Evolutionary conservation across 306 rosid species (phyloP).

Genomic region (Dalbergia cultrata): DNA sequence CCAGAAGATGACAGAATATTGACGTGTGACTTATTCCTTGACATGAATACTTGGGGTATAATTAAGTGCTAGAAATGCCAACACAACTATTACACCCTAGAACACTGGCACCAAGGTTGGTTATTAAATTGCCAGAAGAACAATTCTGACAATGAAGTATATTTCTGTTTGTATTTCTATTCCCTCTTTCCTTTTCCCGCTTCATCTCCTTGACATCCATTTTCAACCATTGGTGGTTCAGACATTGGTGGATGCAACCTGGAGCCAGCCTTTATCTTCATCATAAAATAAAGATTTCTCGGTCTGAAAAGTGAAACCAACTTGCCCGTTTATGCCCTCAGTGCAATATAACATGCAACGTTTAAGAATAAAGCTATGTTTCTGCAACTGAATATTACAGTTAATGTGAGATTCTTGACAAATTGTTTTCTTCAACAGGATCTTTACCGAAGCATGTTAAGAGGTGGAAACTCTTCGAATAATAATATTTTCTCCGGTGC

Average conservation of each 20-base stretch:
- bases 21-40: constrained; percentile 5
- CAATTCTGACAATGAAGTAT: constrained; percentile 16
- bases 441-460: constrained; percentile 79
- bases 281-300: neutral
- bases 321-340: neutral
- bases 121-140: constrained; percentile 17
- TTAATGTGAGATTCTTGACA: constrained; percentile 26
- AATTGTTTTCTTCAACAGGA: constrained; percentile 64
- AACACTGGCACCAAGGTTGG: constrained; percentile 19
- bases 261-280: neutral
- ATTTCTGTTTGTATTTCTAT: neutral
- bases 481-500: constrained; percentile 73
- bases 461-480: constrained; percentile 57
- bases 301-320: neutral
- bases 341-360: neutral
- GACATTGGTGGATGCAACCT: neutral
- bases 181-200: neutral
- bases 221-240: neutral
- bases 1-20: constrained; percentile 31
- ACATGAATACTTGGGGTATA: constrained; percentile 22
- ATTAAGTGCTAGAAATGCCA: constrained; percentile 14
- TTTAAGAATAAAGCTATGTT: constrained; percentile 1
- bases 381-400: constrained; percentile 1
- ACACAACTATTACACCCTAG: constrained; percentile 29
- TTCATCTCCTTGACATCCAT: neutral